Evolutionary conservation across 495 filamentous ascomycete species (phyloP), one percentile per base, ranked within the genome.

Genomic region (Penicillium longicatenatum): DNA sequence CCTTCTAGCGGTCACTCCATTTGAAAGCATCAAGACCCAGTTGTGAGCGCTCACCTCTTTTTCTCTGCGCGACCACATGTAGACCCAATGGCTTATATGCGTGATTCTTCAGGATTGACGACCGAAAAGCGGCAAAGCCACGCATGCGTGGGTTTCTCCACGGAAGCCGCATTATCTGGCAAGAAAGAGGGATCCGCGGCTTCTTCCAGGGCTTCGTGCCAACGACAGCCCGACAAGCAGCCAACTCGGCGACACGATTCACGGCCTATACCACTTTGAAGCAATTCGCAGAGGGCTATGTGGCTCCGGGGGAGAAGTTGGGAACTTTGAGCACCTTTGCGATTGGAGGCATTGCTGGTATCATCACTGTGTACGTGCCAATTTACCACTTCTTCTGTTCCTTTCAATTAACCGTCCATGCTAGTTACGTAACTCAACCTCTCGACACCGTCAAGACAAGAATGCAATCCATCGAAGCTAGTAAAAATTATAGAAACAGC

Each of bases 141-240:
- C 86, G 93, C 3, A 89, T 98, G 85, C 85, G 86, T 24, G 94
- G 94, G 26, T 97, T 98, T 74, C 74, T 98, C 20, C 92, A 98
- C 67, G 94, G 93, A 19, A 88, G 91, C 22, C 84, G 84, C 26
- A 81, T 98, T 37, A 98, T 98, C 51, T 87, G 83, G 37, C 84
- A 89, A 47, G 94, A 98, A 71, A 83, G 92, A 60, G 94, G 94
- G 22, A 72, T 96, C 49, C 82, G 87, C 37, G 95, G 93, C 29
- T 97, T 98, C 79, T 94, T 98, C 81, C 91, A 97, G 70, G 94
- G 94, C 30, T 92, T 98, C 70, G 87, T 96, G 2, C 94, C 94
- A 0, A 98, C 94, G 1, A 97, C 94, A 4, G 92, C 92, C 12
- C 81, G 94, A 49, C 94, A 98, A 68, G 91, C 93, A 21, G 95